A percentile compares a stretch with the other conserved stretches of the same genome.
Evolutionary conservation across 768 basidiomycete species (phyloP).

Genomic region (Collybia sp.): DNA sequence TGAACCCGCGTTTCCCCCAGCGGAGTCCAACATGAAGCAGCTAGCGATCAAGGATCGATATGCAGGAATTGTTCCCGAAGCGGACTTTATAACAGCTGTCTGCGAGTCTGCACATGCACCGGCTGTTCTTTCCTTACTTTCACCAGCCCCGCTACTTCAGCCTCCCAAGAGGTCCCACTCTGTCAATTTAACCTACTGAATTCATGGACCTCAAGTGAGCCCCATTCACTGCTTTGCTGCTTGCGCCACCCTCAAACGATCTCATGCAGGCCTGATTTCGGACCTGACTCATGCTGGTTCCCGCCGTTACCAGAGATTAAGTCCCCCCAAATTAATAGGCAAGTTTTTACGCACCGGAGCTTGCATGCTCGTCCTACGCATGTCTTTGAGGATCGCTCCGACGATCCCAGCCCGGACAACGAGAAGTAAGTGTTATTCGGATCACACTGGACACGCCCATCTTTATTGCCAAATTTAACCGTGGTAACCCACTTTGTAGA

Average conservation of each 20-base stretch:
- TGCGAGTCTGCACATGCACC: no score
- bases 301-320: slow-evolving; percentile 60
- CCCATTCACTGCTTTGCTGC: no score
- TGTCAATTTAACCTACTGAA: no score
- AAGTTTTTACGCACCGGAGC: slow-evolving; percentile 76
- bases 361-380: slow-evolving; percentile 65
- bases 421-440: slow-evolving; percentile 50
- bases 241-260: not conserved
- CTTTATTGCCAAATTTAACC: no score
- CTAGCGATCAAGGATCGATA: no score
- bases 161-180: no score
- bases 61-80: no score
- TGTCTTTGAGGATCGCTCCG: slow-evolving; percentile 68
- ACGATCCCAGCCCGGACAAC: slow-evolving; percentile 77
- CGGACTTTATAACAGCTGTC: no score
- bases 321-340: slow-evolving; percentile 36
- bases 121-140: no score
- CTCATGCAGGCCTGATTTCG: slow-evolving; percentile 36
- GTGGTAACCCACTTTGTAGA: slow-evolving; percentile 29
- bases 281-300: slow-evolving; percentile 33
- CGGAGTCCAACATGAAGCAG: slow-evolving; percentile 3
- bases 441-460: no score
- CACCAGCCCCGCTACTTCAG: no score
- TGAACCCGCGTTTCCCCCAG: not conserved
- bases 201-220: no score